Percentiles rank a stretch among this genome's conserved stretches.
These are phyloP conservation scores for Zymoseptoria passerinii DNA, from an alignment of 2,329 filamentous ascomycete genomes.

Conservation along the genomic window DNA sequence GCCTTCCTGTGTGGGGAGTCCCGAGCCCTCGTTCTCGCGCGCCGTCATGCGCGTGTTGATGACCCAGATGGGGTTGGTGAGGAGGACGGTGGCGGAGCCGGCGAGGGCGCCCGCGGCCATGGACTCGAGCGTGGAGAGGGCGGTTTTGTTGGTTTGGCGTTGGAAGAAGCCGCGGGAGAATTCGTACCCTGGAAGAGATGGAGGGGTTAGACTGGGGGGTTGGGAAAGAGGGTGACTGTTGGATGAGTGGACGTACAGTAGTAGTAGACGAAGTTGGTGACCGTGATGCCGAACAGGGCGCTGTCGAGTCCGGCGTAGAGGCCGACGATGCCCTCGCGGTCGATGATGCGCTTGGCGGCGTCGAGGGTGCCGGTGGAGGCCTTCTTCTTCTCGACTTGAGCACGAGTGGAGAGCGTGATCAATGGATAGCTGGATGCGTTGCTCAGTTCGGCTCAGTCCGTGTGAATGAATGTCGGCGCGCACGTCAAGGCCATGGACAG, in stretches of 20 bases:
- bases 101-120: slow-evolving; percentile 95
- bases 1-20: slow-evolving; percentile 29
- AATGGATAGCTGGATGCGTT: slow-evolving; percentile 65
- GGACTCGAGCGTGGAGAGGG: slow-evolving; percentile 82
- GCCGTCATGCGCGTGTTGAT: slow-evolving; percentile 98
- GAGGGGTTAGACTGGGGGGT: not conserved
- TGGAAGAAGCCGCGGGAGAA: slow-evolving; percentile 88
- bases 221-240: not conserved
- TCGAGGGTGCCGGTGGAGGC: slow-evolving; percentile 76
- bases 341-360: slow-evolving; percentile 76
- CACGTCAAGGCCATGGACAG: slow-evolving; percentile 94
- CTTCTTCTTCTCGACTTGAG: slow-evolving; percentile 94
- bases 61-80: slow-evolving; percentile 99
- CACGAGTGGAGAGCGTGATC: slow-evolving; percentile 93
- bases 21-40: slow-evolving; percentile 53
- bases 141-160: slow-evolving; percentile 62
- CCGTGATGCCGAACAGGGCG: slow-evolving; percentile 91
- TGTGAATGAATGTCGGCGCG: slow-evolving; percentile 20
- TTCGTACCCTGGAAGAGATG: slow-evolving; percentile 63
- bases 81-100: slow-evolving; percentile 83
- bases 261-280: slow-evolving; percentile 99
- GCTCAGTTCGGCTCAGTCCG: slow-evolving; percentile 3
- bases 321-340: slow-evolving; percentile 80
- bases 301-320: slow-evolving; percentile 91
- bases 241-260: slow-evolving; percentile 55